Percentiles rank a stretch among this genome's conserved stretches.
Conservation (phyloP, 176 grass and related monocot genomes). For the Triticum urartu region DNA sequence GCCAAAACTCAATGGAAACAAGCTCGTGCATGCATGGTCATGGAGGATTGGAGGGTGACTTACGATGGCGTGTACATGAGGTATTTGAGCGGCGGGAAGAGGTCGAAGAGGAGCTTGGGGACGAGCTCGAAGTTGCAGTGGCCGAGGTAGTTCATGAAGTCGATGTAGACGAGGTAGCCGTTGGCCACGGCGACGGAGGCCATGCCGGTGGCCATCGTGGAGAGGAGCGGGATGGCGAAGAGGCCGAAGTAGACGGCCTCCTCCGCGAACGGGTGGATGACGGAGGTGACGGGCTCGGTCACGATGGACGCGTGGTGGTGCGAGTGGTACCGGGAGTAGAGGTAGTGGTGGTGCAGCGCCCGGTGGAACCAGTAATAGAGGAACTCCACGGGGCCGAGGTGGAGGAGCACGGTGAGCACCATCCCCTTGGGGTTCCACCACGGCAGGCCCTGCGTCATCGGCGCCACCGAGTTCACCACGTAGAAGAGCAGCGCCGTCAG, state of each 20-base stretch:
- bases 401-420: slow-evolving; percentile 19
- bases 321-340: slow-evolving; percentile 66
- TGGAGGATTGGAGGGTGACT: neutral
- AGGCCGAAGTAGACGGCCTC: slow-evolving; percentile 67
- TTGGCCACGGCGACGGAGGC: slow-evolving; percentile 27
- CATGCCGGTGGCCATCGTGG: slow-evolving; percentile 19
- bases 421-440: slow-evolving; percentile 60
- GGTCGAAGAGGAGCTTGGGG: slow-evolving; percentile 54
- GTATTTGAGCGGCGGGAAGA: slow-evolving; percentile 74
- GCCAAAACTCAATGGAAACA: neutral
- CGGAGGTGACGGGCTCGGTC: slow-evolving; percentile 78
- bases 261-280: slow-evolving; percentile 90
- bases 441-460: slow-evolving; percentile 17
- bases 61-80: slow-evolving; percentile 97
- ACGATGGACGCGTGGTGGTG: slow-evolving; percentile 72
- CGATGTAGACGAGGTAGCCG: slow-evolving; percentile 63
- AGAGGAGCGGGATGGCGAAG: slow-evolving; percentile 66
- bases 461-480: neutral
- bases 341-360: slow-evolving; percentile 75
- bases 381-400: slow-evolving; percentile 63
- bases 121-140: slow-evolving; percentile 98
- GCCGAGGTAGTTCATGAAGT: slow-evolving; percentile 94
- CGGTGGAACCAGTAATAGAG: slow-evolving; percentile 84
- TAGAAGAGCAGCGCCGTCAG: slow-evolving; percentile 77
- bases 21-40: neutral